These are phyloP conservation scores for Gentiana straminea DNA, from an alignment of 257 asterid species.

Conservation along the genomic window DNA sequence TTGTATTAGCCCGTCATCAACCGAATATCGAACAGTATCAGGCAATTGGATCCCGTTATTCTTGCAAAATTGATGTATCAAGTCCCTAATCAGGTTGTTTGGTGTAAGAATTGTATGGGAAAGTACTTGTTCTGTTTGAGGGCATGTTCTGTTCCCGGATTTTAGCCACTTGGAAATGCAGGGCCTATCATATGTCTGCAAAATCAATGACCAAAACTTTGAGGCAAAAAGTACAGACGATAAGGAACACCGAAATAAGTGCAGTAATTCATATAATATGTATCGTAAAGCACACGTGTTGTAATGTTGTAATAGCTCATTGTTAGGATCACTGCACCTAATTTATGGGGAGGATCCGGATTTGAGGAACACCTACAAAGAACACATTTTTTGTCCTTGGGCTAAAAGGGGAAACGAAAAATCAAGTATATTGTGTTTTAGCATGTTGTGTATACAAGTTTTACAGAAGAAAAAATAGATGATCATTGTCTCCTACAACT, in stretches of 20 bases:
- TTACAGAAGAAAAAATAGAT: too few relatives aligned
- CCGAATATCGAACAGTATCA: slow-evolving; percentile 24
- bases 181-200: slow-evolving; percentile 85
- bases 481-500: too few relatives aligned
- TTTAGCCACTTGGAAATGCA: slow-evolving; percentile 80
- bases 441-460: too few relatives aligned
- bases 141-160: slow-evolving; percentile 78
- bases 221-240: slow-evolving; percentile 7
- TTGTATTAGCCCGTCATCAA: slow-evolving; percentile 44
- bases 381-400: too few relatives aligned
- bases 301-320: too few relatives aligned
- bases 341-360: too few relatives aligned
- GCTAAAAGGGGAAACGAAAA: too few relatives aligned
- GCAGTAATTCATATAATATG: too few relatives aligned
- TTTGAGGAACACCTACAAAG: too few relatives aligned
- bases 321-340: too few relatives aligned
- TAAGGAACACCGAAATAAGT: not conserved
- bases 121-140: slow-evolving; percentile 78
- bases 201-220: slow-evolving; percentile 1
- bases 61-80: slow-evolving; percentile 76
- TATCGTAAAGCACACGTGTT: too few relatives aligned
- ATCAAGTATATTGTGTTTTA: too few relatives aligned
- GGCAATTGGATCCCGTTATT: slow-evolving; percentile 49
- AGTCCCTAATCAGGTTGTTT: slow-evolving; percentile 52
- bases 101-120: slow-evolving; percentile 66